Conservation (phyloP, 108 stramenopile species). For the Halocafeteria seosinensis region DNA sequence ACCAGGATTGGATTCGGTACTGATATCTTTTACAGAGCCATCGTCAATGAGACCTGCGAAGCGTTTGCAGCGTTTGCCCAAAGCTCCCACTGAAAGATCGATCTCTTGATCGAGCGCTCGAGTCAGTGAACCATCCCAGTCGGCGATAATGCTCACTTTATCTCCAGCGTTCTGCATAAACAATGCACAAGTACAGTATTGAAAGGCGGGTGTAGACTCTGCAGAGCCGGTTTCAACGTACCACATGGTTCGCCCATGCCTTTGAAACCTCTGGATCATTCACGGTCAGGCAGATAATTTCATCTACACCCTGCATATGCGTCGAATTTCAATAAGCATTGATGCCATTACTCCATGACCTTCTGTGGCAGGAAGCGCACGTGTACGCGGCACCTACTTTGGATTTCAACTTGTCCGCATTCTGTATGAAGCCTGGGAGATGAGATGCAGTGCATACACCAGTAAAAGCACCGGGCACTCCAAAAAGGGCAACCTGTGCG, state of each 20-base stretch:
- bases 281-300: not conserved
- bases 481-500: not conserved
- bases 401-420: not conserved
- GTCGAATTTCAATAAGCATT: too few species aligned
- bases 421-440: not conserved
- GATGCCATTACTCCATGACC: too few species aligned
- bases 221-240: too few species aligned
- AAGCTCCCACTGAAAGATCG: not conserved
- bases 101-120: not conserved
- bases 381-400: too few species aligned
- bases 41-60: not conserved
- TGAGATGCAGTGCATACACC: not conserved
- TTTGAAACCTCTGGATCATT: not conserved
- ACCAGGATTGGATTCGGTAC: not conserved
- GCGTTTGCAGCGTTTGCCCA: not conserved
- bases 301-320: not conserved
- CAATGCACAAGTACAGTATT: too few species aligned
- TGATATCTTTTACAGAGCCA: not conserved
- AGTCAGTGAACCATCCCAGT: not conserved
- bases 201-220: too few species aligned
- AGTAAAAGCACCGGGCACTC: not conserved
- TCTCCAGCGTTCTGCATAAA: too few species aligned
- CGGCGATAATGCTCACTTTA: not conserved
- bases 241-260: not conserved
- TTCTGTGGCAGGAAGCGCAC: too few species aligned